Conservation (phyloP, 1,139 yeast species). For the Hemisphaericaspora subhashii region DNA sequence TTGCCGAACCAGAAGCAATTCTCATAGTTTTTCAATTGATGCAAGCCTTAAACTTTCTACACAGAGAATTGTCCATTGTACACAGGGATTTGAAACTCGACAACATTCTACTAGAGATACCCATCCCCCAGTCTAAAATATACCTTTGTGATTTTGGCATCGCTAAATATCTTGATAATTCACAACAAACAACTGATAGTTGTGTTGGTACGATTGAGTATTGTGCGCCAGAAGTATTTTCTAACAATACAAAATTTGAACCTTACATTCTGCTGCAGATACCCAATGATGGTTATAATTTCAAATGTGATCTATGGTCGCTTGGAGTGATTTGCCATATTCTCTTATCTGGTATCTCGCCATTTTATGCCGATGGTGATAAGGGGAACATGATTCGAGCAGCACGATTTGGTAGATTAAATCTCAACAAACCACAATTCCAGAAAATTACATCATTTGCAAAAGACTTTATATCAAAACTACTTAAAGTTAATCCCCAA, state of each 20-base stretch:
- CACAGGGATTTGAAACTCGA: constrained; percentile 44
- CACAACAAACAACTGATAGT: constrained; percentile 44
- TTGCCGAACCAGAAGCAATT: constrained; percentile 56
- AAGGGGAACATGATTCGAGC: constrained; percentile 36
- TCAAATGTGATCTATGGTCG: constrained; percentile 69
- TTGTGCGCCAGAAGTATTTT: constrained; percentile 57
- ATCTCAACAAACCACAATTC: constrained; percentile 45
- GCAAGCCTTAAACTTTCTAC: constrained; percentile 55
- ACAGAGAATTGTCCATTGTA: constrained; percentile 23
- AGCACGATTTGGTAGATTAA: constrained; percentile 41
- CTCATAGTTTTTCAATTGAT: constrained; percentile 57
- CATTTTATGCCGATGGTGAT: constrained; percentile 52
- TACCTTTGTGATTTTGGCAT: constrained; percentile 69
- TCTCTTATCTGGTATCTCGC: constrained; percentile 58
- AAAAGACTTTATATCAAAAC: constrained; percentile 40
- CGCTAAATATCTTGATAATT: constrained; percentile 39
- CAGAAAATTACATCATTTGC: constrained; percentile 35
- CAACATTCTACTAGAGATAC: constrained; percentile 53
- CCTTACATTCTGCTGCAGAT: constrained; percentile 1
- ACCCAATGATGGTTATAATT: constrained; percentile 42
- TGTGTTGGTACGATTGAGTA: constrained; percentile 69
- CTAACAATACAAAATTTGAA: not conserved
- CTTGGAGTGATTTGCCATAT: constrained; percentile 60
- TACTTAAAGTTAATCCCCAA: constrained; percentile 39
- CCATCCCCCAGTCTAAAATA: constrained; percentile 51